These are phyloP conservation scores for Aspergillus sclerotioniger DNA, from an alignment of 495 filamentous ascomycete species.

Conservation along the genomic window DNA sequence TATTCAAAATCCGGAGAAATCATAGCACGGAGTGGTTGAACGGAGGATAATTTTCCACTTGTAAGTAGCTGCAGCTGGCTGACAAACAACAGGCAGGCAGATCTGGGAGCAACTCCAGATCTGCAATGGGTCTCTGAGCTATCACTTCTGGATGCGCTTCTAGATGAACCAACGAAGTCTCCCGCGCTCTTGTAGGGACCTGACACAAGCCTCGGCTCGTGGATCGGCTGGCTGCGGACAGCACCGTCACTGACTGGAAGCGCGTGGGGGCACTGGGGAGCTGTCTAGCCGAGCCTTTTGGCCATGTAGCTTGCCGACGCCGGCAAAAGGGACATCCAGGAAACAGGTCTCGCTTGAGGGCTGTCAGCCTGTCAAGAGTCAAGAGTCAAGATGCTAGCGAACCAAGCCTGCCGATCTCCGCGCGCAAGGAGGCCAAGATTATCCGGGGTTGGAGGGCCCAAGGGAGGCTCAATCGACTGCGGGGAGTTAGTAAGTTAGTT, in stretches of 20 bases:
- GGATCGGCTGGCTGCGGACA: background rate
- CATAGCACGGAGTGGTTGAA: background rate
- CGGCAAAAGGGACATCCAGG: conserved; percentile 5
- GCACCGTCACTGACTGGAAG: background rate
- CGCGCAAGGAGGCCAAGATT: conserved; percentile 6
- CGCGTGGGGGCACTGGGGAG: background rate
- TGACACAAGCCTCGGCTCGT: background rate
- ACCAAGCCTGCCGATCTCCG: conserved; percentile 17
- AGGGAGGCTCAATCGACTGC: conserved; percentile 19
- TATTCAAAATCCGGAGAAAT: conserved; percentile 6
- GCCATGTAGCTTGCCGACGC: background rate
- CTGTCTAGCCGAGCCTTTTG: background rate
- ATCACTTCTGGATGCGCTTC: background rate
- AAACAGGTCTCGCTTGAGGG: background rate
- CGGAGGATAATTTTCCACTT: conserved; percentile 23
- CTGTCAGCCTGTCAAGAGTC: background rate
- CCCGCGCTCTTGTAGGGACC: background rate
- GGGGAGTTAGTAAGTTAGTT: conserved; percentile 4
- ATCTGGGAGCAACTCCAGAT: background rate
- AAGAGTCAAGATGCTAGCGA: conserved; percentile 4
- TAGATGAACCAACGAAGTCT: background rate
- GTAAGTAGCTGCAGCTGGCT: background rate
- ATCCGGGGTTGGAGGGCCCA: conserved; percentile 9
- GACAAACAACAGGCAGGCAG: background rate
- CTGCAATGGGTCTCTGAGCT: too few relatives aligned